Conservation (phyloP, 768 basidiomycete genomes). For the Leccinum uliginosum region DNA sequence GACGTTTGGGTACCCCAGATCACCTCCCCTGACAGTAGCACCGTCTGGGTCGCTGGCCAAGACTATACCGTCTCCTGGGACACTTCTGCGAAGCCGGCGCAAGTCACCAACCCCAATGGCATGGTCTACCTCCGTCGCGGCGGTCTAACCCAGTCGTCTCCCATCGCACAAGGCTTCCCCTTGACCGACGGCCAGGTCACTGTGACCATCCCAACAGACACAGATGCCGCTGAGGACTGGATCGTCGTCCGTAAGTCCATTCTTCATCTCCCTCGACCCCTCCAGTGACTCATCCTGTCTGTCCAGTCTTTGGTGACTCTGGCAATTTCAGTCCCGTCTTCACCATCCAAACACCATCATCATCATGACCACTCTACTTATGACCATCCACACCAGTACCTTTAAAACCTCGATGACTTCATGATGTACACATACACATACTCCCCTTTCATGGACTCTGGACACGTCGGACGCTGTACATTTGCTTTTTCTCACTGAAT, state of each 20-base stretch:
- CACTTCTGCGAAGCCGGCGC: slow-evolving; percentile 34
- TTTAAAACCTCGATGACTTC: slow-evolving; percentile 11
- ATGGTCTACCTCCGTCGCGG: slow-evolving; percentile 39
- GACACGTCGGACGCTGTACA: slow-evolving; percentile 10
- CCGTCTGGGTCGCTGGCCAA: slow-evolving; percentile 40
- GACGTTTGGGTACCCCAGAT: slow-evolving; percentile 49
- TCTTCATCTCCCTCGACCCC: not conserved
- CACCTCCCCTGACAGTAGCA: slow-evolving; percentile 30
- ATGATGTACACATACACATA: slow-evolving; percentile 9
- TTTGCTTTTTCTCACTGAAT: slow-evolving; percentile 1
- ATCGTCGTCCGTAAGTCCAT: slow-evolving; percentile 40
- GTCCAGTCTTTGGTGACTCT: slow-evolving; percentile 50
- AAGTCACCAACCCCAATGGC: slow-evolving; percentile 48
- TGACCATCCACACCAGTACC: not conserved
- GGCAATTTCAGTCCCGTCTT: slow-evolving; percentile 46
- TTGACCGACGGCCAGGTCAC: slow-evolving; percentile 33
- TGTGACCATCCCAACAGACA: slow-evolving; percentile 38
- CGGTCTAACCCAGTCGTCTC: slow-evolving; percentile 25
- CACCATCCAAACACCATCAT: slow-evolving; percentile 30
- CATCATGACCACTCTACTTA: slow-evolving; percentile 17
- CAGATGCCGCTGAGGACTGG: slow-evolving; percentile 37
- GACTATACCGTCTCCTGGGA: slow-evolving; percentile 46
- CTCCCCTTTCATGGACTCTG: slow-evolving; percentile 8
- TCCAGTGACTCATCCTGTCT: not conserved
- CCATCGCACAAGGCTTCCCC: slow-evolving; percentile 37